These are phyloP conservation scores for Heteromeles arbutifolia DNA, from an alignment of 306 rosid genomes.

Conservation along the genomic window DNA sequence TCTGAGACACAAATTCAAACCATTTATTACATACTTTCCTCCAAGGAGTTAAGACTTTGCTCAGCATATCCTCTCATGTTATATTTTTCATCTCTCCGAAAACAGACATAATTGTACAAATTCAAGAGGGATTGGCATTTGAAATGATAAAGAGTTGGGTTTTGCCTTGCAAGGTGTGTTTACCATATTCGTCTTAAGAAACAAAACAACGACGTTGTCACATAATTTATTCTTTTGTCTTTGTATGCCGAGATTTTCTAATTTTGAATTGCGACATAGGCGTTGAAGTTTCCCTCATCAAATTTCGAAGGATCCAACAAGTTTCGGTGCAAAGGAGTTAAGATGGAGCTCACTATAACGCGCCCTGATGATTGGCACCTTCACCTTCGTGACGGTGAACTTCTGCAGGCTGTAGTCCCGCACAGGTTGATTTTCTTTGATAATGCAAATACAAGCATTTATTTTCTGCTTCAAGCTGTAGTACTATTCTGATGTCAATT, in stretches of 20 bases:
- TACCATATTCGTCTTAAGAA: neutral
- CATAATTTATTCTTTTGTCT: neutral
- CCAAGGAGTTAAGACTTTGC: neutral
- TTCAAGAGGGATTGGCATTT: neutral
- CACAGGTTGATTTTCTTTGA: constrained; percentile 47
- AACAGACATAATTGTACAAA: neutral
- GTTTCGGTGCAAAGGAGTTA: constrained; percentile 23
- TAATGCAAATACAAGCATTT: neutral
- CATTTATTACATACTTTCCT: neutral
- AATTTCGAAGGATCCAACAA: constrained; percentile 26
- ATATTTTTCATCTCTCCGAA: neutral
- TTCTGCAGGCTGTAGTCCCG: constrained; percentile 66
- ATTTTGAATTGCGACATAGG: constrained; percentile 16
- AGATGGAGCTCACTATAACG: constrained; percentile 72
- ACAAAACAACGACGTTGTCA: neutral
- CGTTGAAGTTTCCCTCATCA: constrained; percentile 13
- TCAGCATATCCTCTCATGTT: neutral
- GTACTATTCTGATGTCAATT: constrained; percentile 12
- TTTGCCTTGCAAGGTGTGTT: constrained; percentile 38
- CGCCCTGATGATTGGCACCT: constrained; percentile 95
- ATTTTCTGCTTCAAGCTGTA: neutral
- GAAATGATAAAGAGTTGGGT: constrained; percentile 31
- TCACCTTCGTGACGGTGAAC: constrained; percentile 80
- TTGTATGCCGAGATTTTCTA: neutral
- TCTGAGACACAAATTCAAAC: neutral